Evolutionary conservation across 73 alveolate species (phyloP).

Genomic region (Paramecium tetraurelia): DNA sequence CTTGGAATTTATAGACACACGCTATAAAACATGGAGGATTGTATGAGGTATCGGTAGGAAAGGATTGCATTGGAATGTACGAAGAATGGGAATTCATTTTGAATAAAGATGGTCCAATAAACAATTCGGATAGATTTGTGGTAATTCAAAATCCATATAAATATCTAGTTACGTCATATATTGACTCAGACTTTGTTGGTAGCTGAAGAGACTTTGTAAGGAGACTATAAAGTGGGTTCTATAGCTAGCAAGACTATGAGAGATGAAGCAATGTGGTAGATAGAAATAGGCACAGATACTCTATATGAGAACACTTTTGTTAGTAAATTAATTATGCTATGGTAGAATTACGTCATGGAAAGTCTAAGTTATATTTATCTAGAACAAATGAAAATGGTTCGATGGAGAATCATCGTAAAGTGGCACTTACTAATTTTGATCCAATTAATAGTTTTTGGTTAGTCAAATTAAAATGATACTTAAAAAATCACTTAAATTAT

Average conservation of each 20-base stretch:
- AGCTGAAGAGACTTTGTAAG: not conserved
- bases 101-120: not conserved
- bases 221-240: not conserved
- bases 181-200: not conserved
- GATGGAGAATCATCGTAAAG: not conserved
- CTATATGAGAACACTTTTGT: constrained; percentile 13
- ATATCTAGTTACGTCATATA: not conserved
- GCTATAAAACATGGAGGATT: not conserved
- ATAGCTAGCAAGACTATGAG: not conserved
- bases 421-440: not conserved
- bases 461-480: not conserved
- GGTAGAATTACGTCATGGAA: not conserved
- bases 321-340: not conserved
- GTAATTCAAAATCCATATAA: not conserved
- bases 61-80: not conserved
- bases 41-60: not conserved
- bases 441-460: not conserved
- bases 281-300: not conserved
- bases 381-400: not conserved
- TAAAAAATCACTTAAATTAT: not conserved
- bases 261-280: not conserved
- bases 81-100: not conserved
- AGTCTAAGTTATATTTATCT: not conserved
- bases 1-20: not conserved
- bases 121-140: not conserved